A percentile compares a stretch with the other conserved stretches of the same genome.
Conservation (phyloP, 2,329 filamentous ascomycete genomes). For the Plectosphaerella plurivora region DNA sequence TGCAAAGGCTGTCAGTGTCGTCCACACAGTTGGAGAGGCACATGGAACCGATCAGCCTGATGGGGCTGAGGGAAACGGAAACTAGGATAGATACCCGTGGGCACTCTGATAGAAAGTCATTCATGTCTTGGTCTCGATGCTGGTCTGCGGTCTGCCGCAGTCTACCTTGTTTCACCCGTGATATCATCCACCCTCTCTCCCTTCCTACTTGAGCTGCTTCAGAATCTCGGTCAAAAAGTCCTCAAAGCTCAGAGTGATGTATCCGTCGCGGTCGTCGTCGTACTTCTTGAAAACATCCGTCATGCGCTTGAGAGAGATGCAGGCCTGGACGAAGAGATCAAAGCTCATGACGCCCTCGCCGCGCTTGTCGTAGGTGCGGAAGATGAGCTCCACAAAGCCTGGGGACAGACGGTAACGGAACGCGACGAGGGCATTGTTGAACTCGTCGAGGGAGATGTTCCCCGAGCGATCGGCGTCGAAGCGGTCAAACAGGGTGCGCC, state of each 20-base stretch:
- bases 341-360: conserved; percentile 74
- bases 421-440: conserved; percentile 81
- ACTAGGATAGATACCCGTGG: too few species aligned
- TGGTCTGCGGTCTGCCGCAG: background rate
- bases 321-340: conserved; percentile 95
- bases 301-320: conserved; percentile 96
- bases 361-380: conserved; percentile 82
- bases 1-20: too few species aligned
- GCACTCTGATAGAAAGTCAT: background rate
- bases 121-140: background rate
- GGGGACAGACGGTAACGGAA: conserved; percentile 90
- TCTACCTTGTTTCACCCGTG: too few species aligned
- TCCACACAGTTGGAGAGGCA: too few species aligned
- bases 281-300: conserved; percentile 99
- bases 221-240: conserved; percentile 70
- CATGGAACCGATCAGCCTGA: too few species aligned
- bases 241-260: conserved; percentile 78
- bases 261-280: conserved; percentile 93
- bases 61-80: too few species aligned
- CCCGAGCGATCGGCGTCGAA: conserved; percentile 87
- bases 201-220: conserved; percentile 50
- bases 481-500: conserved; percentile 90
- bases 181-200: background rate
- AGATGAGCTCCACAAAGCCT: conserved; percentile 79
- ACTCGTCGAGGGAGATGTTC: conserved; percentile 82